Conservation (phyloP, 306 rosid species). For the Inga laurina region DNA sequence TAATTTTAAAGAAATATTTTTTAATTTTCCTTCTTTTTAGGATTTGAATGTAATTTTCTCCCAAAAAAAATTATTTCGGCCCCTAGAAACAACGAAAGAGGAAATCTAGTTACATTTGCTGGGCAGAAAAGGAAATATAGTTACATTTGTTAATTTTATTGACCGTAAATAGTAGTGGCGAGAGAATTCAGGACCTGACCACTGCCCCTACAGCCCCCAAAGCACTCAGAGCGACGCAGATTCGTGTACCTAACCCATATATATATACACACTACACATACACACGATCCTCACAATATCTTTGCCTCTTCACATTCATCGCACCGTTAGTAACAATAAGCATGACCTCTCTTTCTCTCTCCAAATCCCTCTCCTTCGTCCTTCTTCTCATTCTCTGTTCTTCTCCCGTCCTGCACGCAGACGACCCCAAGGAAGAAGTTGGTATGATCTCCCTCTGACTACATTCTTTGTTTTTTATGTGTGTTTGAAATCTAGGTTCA, state of each 20-base stretch:
- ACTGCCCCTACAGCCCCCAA: background rate
- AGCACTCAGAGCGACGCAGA: background rate
- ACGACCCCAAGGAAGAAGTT: constrained; percentile 28
- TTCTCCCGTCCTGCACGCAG: constrained; percentile 23
- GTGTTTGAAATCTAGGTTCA: background rate
- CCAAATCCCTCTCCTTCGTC: constrained; percentile 25
- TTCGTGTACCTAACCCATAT: background rate
- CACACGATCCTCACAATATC: background rate
- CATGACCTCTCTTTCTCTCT: constrained; percentile 18
- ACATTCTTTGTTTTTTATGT: background rate
- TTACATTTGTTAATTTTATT: background rate
- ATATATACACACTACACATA: background rate
- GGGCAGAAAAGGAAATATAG: background rate
- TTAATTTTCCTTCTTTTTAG: too few species aligned
- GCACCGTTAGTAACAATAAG: background rate
- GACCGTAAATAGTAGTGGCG: background rate
- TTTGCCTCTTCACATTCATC: background rate
- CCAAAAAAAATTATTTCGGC: background rate
- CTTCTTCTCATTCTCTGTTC: constrained; percentile 31
- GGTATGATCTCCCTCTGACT: constrained; percentile 40
- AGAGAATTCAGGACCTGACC: background rate
- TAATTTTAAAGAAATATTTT: too few species aligned
- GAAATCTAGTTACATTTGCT: background rate
- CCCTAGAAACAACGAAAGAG: background rate
- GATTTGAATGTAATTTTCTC: too few species aligned